A percentile compares a stretch with the other conserved stretches of the same genome.
phyloP scores from a whole-genome alignment of 2,329 filamentous ascomycete genomes.

The Fusarium keratoplasticum region DNA sequence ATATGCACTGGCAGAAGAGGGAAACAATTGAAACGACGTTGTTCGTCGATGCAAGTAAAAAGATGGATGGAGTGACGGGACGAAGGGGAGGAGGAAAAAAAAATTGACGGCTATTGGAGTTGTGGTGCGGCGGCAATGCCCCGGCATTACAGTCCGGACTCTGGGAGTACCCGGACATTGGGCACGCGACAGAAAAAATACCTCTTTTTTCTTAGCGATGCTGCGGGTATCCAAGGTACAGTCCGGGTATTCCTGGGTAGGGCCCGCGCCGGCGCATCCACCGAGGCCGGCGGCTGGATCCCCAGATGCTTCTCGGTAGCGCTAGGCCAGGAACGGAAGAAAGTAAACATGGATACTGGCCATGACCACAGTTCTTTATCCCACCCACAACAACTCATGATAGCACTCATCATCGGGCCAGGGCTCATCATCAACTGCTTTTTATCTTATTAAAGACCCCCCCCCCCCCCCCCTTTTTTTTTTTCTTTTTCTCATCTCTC shows the following conservation, averaged over 20 bases:
- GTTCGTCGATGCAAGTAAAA: conserved; percentile 32
- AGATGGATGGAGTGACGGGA: conserved; percentile 32
- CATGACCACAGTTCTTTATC: conserved; percentile 4
- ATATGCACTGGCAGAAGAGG: conserved; percentile 40
- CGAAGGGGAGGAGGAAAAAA: conserved; percentile 44
- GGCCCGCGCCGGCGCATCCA: conserved; percentile 14
- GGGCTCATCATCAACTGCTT: not conserved
- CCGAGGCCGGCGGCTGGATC: conserved; percentile 25
- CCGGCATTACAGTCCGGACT: conserved; percentile 37
- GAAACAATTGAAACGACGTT: conserved; percentile 40
- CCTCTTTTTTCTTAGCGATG: conserved; percentile 2
- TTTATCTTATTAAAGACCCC: not conserved
- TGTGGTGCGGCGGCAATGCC: conserved; percentile 44
- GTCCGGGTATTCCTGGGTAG: conserved; percentile 16
- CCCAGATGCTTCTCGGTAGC: conserved; percentile 16
- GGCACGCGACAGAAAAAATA: conserved; percentile 32
- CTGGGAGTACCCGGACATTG: conserved; percentile 23
- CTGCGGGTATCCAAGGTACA: conserved; percentile 21
- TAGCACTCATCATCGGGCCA: not conserved
- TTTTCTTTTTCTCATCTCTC: not conserved
- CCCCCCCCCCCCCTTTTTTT: too few species aligned
- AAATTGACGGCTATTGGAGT: conserved; percentile 44
- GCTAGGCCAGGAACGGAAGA: conserved; percentile 45
- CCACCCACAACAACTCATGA: conserved; percentile 12
- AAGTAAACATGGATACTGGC: conserved; percentile 46